phyloP scores from a whole-genome alignment of 148 eudicot species.

The Rhododendron henanense region DNA sequence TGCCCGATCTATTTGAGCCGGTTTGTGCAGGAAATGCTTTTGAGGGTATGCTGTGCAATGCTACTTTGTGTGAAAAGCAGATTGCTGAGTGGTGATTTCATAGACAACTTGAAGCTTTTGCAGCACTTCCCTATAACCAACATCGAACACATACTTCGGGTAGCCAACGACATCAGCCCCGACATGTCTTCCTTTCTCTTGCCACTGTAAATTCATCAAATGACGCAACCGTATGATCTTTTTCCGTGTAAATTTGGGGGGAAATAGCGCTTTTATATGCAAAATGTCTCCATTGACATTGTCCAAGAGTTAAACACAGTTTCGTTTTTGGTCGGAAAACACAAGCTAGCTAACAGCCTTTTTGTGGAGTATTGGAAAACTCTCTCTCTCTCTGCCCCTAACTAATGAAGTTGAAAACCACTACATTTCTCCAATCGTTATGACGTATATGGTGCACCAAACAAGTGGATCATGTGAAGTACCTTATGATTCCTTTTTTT shows the following conservation, averaged over 20 bases:
- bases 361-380: background rate
- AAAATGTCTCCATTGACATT: background rate
- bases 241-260: too few species aligned
- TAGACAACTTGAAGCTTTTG: slow-evolving; percentile 51
- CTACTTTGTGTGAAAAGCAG: slow-evolving; percentile 46
- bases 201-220: slow-evolving; percentile 16
- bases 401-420: too few species aligned
- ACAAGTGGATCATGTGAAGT: too few species aligned
- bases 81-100: slow-evolving; percentile 55
- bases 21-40: slow-evolving; percentile 52
- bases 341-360: background rate
- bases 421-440: too few species aligned
- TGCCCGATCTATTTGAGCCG: background rate
- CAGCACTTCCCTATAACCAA: slow-evolving; percentile 53
- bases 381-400: background rate
- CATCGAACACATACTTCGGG: slow-evolving; percentile 45
- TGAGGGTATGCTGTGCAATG: slow-evolving; percentile 70
- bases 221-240: background rate
- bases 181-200: slow-evolving; percentile 31
- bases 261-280: background rate
- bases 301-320: background rate
- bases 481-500: too few species aligned
- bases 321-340: background rate
- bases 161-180: slow-evolving; percentile 43
- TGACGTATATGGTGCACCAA: too few species aligned